phyloP scores from a whole-genome alignment of 1,284 basidiomycete species.

The Malassezia slooffiae region DNA sequence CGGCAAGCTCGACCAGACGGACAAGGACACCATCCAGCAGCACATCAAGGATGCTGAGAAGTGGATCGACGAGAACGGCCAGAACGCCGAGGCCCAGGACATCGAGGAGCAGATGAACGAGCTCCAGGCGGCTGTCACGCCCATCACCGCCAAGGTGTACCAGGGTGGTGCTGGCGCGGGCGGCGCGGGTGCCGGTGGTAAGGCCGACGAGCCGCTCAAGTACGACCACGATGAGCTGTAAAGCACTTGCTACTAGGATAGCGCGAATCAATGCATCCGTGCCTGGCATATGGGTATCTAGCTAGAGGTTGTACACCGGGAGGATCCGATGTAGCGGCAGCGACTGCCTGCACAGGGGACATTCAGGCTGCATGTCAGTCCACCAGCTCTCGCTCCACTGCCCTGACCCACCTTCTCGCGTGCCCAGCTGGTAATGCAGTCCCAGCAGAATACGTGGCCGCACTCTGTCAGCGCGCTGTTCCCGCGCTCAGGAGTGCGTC shows the following conservation, averaged over 20 bases:
- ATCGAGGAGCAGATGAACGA: constrained; percentile 46
- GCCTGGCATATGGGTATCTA: background rate
- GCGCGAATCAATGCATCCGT: background rate
- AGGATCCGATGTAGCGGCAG: constrained; percentile 29
- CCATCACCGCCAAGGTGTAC: constrained; percentile 47
- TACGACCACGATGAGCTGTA: constrained; percentile 46
- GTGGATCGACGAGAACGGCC: constrained; percentile 45
- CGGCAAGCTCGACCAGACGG: constrained; percentile 44
- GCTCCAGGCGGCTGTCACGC: constrained; percentile 42
- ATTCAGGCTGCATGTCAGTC: no score
- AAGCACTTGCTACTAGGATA: background rate
- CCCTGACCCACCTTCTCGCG: constrained; percentile 81
- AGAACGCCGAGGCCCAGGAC: constrained; percentile 40
- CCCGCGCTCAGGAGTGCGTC: constrained; percentile 25
- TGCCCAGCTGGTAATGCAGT: constrained; percentile 74
- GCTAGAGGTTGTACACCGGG: constrained; percentile 24
- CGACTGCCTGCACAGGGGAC: constrained; percentile 39
- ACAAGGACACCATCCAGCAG: constrained; percentile 44
- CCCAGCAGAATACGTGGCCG: constrained; percentile 88
- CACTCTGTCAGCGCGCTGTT: constrained; percentile 76
- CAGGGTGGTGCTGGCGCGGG: constrained; percentile 15
- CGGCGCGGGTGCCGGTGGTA: no score
- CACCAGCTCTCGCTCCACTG: no score
- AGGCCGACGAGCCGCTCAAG: constrained; percentile 41
- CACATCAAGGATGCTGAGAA: constrained; percentile 44